These are phyloP conservation scores for Malania oleifera DNA, from an alignment of 164 flowering plant species.

Conservation along the genomic window DNA sequence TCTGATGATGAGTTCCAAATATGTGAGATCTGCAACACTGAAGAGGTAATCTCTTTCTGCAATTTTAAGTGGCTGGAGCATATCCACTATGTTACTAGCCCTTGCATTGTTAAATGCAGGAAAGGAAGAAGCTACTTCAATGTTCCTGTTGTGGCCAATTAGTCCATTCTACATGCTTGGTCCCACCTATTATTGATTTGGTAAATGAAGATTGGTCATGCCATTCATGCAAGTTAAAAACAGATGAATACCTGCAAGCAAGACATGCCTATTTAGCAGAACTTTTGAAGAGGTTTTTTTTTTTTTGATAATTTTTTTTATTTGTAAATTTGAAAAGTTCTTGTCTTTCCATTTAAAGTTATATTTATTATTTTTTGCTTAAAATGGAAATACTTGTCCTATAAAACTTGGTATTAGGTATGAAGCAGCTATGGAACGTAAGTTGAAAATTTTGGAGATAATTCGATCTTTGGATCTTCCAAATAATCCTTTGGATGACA, in stretches of 20 bases:
- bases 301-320: neutral
- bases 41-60: slow-evolving; percentile 49
- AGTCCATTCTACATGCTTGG: slow-evolving; percentile 71
- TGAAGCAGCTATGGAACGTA: slow-evolving; percentile 81
- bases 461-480: slow-evolving; percentile 86
- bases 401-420: slow-evolving; percentile 47
- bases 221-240: slow-evolving; percentile 78
- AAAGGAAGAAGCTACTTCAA: slow-evolving; percentile 74
- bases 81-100: slow-evolving; percentile 5
- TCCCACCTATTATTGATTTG: slow-evolving; percentile 57
- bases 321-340: no score
- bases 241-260: slow-evolving; percentile 81
- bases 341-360: neutral
- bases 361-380: neutral
- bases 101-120: slow-evolving; percentile 38
- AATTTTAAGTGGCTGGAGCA: neutral
- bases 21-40: slow-evolving; percentile 75
- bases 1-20: slow-evolving; percentile 99
- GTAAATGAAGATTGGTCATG: slow-evolving; percentile 78
- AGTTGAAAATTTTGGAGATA: slow-evolving; percentile 71
- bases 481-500: slow-evolving; percentile 94
- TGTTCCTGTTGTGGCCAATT: slow-evolving; percentile 87
- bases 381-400: neutral
- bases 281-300: slow-evolving; percentile 57
- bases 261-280: slow-evolving; percentile 57